Evolutionary conservation across 345 rosid genomes (phyloP), one percentile per base, ranked within the genome.

Genomic region (Schrenkiella parvula): DNA sequence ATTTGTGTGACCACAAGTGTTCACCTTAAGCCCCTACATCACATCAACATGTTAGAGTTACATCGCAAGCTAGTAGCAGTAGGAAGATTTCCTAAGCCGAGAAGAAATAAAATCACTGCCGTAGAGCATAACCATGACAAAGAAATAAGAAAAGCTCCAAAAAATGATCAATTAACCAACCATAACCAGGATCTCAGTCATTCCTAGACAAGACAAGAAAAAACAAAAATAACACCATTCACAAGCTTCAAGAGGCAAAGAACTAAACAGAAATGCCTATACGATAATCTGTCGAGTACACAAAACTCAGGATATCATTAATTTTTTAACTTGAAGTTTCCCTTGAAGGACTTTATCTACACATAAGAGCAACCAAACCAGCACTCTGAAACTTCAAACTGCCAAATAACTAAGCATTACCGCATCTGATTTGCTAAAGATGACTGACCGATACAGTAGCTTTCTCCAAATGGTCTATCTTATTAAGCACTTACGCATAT

Each of bases 11-110:
- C 57, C 69, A 9, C 21, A 58, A 31, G 22, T 39, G 29, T 42
- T 52, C 58, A 43, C 44, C 31, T 15, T 50, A 31, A 48, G 18
- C 62, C 52, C 67, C 67, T 77, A 41, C 67, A 57, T 31, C 29
- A 64, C 66, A 77, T 70, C 41, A 41, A 17, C 50, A 69, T 55
- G 31, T 28, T 37, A 28, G 32, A 38, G 48, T 64, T 57, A 64
- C 52, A 69, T 35, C 23, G 1, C 54, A 42, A 41, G 14, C 17
- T 32, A 18, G 15, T 18, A 57, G 51, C 26, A 66, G 11, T 5
- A 18, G 6, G 32, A 35, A 17, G 17, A 18, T 43, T 34, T 23
- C 15, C 2, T 14, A 64, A 0, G 9, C 70, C 38, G 17, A 53
- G 37, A 23, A 58, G 52, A 43, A 43, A 52, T 38, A 66, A 58